A percentile compares a stretch with the other conserved stretches of the same genome.
Evolutionary conservation across 1,284 basidiomycete genomes (phyloP).

Genomic region (Ganoderma multipileum): DNA sequence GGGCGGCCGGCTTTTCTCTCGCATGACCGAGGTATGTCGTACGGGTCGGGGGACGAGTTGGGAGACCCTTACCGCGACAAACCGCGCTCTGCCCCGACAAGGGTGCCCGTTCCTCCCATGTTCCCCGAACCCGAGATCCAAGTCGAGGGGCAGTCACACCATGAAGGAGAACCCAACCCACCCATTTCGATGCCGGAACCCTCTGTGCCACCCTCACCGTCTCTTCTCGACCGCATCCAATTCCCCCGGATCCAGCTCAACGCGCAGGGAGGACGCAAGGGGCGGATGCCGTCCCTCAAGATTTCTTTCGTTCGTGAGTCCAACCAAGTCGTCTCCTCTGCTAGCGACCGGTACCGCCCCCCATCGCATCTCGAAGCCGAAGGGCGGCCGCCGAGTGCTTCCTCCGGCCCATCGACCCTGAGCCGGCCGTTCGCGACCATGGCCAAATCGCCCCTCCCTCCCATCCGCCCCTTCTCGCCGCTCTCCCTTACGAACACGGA

Average conservation of each 20-base stretch:
- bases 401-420: slow-evolving; percentile 19
- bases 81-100: slow-evolving; percentile 13
- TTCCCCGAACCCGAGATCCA: slow-evolving; percentile 10
- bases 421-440: slow-evolving; percentile 28
- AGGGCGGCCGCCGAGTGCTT: slow-evolving; percentile 14
- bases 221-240: slow-evolving; percentile 12
- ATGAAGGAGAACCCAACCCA: slow-evolving; percentile 1
- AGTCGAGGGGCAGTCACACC: neutral
- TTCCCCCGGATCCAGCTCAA: slow-evolving; percentile 18
- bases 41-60: slow-evolving; percentile 14
- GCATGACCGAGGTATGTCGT: slow-evolving; percentile 2
- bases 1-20: neutral
- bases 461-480: slow-evolving; percentile 17
- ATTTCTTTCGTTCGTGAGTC: slow-evolving; percentile 28
- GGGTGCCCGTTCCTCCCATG: slow-evolving; percentile 25
- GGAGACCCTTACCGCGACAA: slow-evolving; percentile 11
- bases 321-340: slow-evolving; percentile 23
- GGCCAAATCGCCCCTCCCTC: slow-evolving; percentile 14
- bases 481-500: slow-evolving; percentile 5
- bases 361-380: neutral
- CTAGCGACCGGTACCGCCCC: slow-evolving; percentile 1
- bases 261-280: slow-evolving; percentile 9
- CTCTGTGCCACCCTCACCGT: neutral
- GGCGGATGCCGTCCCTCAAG: slow-evolving; percentile 23
- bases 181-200: slow-evolving; percentile 16